Percentiles rank a stretch among this genome's conserved stretches.
These are phyloP conservation scores for Daldinia loculata DNA, from an alignment of 495 filamentous ascomycete genomes.

Conservation along the genomic window DNA sequence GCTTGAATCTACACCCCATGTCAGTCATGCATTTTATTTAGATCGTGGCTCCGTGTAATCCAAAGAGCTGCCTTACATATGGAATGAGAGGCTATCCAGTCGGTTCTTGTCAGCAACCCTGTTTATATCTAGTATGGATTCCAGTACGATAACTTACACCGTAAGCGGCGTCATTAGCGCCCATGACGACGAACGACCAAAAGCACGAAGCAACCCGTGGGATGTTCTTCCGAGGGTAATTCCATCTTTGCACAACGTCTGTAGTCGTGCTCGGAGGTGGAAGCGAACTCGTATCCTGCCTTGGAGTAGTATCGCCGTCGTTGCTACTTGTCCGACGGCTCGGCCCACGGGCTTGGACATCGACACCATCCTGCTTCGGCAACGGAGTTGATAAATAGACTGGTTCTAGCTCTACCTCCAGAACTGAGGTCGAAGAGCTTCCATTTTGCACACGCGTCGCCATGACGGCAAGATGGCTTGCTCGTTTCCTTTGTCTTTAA, in stretches of 20 bases:
- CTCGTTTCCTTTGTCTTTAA: neutral
- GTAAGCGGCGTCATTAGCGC: constrained; percentile 81
- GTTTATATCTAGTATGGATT: constrained; percentile 1
- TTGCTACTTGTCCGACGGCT: constrained; percentile 15
- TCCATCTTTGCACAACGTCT: constrained; percentile 67
- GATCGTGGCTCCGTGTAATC: constrained; percentile 49
- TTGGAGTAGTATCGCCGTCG: constrained; percentile 6
- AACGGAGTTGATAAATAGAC: constrained; percentile 26
- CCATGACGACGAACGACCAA: constrained; percentile 80
- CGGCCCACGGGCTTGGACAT: neutral
- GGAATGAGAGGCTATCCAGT: constrained; percentile 62
- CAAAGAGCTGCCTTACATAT: constrained; percentile 50
- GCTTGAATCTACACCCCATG: constrained; percentile 59
- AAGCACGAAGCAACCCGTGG: constrained; percentile 72
- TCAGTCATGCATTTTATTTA: constrained; percentile 3
- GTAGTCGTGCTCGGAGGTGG: constrained; percentile 16
- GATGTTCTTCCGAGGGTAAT: constrained; percentile 70
- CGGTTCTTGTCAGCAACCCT: constrained; percentile 21
- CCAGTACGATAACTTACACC: constrained; percentile 63
- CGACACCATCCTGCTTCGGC: constrained; percentile 13
- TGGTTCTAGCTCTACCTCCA: constrained; percentile 42
- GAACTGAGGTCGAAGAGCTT: constrained; percentile 39
- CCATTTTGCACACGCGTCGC: constrained; percentile 29
- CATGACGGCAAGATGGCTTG: constrained; percentile 13
- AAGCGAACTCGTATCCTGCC: constrained; percentile 25